phyloP scores from a whole-genome alignment of 192 early-diverging fungal species.

The Podila horticola region DNA sequence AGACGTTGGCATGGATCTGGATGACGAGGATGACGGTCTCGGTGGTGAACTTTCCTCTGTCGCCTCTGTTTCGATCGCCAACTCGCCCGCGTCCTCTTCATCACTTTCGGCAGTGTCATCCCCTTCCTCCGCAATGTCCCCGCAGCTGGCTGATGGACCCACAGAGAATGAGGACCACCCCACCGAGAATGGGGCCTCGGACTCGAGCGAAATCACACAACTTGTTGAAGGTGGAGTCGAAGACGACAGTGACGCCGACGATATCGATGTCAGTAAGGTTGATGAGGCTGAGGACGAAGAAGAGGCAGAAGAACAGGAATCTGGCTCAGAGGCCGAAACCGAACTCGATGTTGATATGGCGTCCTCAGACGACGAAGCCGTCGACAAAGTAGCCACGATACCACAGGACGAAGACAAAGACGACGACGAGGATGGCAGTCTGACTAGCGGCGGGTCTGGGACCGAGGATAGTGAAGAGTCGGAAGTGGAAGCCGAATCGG shows the following conservation, averaged over 20 bases:
- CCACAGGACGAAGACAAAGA: neutral
- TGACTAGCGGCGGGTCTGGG: neutral
- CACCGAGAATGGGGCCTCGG: too few species aligned
- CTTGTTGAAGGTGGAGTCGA: neutral
- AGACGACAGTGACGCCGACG: neutral
- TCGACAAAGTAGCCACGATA: neutral
- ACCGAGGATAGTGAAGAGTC: conserved; percentile 3
- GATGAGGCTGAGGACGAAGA: neutral
- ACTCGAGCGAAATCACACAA: neutral
- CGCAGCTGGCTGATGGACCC: neutral
- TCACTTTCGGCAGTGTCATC: conserved; percentile 22
- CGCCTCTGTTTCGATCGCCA: conserved; percentile 20
- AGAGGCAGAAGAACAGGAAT: neutral
- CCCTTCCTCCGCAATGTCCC: conserved; percentile 25
- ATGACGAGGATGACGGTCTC: conserved; percentile 30
- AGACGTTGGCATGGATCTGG: neutral
- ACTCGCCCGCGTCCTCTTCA: conserved; percentile 20
- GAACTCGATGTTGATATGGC: conserved; percentile 15
- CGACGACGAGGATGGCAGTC: conserved; percentile 7
- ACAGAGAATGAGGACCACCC: neutral
- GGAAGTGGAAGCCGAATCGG: conserved; percentile 3
- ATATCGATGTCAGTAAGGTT: neutral
- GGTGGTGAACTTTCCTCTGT: conserved; percentile 38
- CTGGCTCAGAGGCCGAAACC: neutral
- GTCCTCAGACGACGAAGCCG: neutral